Evolutionary conservation across 495 filamentous ascomycete species (phyloP).

Genomic region (Trichocladium uniseriatum): DNA sequence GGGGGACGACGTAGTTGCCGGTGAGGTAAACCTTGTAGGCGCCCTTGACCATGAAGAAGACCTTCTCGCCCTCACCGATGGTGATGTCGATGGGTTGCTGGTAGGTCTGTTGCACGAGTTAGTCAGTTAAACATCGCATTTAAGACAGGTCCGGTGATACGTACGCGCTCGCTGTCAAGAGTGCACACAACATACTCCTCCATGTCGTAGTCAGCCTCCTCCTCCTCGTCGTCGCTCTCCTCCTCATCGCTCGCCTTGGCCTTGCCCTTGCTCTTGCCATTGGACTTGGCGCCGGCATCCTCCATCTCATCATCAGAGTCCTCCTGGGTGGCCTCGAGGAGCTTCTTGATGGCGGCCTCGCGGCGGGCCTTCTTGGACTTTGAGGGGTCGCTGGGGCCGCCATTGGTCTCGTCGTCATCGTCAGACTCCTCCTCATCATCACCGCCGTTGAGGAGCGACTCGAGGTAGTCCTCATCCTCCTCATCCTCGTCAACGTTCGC

Average conservation of each 20-base stretch:
- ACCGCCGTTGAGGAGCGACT: conserved; percentile 42
- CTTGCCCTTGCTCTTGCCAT: conserved; percentile 63
- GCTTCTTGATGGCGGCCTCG: conserved; percentile 60
- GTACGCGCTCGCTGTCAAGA: conserved; percentile 61
- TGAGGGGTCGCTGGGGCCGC: conserved; percentile 78
- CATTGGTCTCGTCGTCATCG: conserved; percentile 66
- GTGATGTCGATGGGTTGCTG: conserved; percentile 94
- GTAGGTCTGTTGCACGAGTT: conserved; percentile 55
- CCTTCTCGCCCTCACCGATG: conserved; percentile 71
- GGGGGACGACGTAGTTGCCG: conserved; percentile 75
- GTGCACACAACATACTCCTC: conserved; percentile 93
- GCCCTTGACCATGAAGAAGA: conserved; percentile 86
- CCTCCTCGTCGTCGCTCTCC: conserved; percentile 48
- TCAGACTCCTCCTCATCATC: conserved; percentile 55
- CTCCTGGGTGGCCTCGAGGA: conserved; percentile 53
- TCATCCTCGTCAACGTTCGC: conserved; percentile 46
- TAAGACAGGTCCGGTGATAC: neutral
- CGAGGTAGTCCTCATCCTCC: conserved; percentile 52
- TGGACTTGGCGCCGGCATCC: conserved; percentile 53
- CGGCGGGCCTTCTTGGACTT: conserved; percentile 77
- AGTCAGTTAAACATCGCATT: conserved; percentile 10
- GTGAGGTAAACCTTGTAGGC: conserved; percentile 86
- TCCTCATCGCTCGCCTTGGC: conserved; percentile 58
- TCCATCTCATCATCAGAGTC: conserved; percentile 51
- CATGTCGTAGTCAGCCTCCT: conserved; percentile 50